Conservation (phyloP, 352 stramenopile species). For the Globisporangium solare region DNA sequence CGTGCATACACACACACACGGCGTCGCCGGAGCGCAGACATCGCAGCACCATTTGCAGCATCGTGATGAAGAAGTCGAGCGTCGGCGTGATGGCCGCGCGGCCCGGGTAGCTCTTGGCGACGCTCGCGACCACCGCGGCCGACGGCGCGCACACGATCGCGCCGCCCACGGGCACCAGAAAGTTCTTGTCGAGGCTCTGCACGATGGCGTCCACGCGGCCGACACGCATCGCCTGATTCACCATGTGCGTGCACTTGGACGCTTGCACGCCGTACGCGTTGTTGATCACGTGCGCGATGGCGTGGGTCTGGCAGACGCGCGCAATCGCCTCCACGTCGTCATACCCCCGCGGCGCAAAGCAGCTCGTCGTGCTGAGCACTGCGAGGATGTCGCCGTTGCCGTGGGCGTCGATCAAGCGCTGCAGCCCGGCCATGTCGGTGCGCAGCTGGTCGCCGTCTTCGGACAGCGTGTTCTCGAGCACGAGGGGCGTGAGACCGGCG, state of each 20-base stretch:
- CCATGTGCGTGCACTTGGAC: constrained; percentile 88
- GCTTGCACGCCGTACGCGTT: constrained; percentile 99
- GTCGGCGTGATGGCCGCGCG: constrained; percentile 93
- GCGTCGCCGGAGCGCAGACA: too few relatives aligned
- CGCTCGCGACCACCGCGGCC: constrained; percentile 63
- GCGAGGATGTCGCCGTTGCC: constrained; percentile 78
- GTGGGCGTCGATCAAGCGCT: constrained; percentile 51
- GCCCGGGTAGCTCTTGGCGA: constrained; percentile 95
- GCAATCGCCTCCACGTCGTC: constrained; percentile 94
- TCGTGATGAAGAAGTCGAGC: constrained; percentile 98
- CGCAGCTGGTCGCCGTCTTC: constrained; percentile 67
- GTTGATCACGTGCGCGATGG: constrained; percentile 97
- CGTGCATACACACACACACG: neutral
- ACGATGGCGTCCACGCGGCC: constrained; percentile 96
- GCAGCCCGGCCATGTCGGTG: constrained; percentile 87
- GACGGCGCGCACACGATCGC: constrained; percentile 81
- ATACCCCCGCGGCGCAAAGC: constrained; percentile 96
- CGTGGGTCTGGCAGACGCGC: constrained; percentile 70
- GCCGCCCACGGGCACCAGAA: constrained; percentile 95
- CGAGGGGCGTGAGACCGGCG: constrained; percentile 89
- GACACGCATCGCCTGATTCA: constrained; percentile 87
- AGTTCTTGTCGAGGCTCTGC: constrained; percentile 99
- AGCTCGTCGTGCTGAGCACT: constrained; percentile 98
- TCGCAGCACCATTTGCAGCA: constrained; percentile 93
- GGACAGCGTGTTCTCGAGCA: constrained; percentile 65